Base-by-base conservation (phyloP, 2,329 filamentous ascomycete species). In the Hymenoscyphus linearis region DNA sequence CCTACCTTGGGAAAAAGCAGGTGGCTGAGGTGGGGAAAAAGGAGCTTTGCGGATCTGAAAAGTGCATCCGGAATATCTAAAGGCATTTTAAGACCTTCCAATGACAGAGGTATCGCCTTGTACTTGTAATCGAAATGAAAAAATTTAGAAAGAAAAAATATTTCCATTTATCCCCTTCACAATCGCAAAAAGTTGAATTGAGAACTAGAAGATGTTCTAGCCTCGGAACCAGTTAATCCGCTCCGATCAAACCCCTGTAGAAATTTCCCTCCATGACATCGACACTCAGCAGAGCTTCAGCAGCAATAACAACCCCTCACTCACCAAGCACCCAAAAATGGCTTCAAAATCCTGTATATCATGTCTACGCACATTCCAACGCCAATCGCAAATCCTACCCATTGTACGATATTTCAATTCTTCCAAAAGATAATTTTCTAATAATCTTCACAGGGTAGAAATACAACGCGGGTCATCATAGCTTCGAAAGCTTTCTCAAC, bases 271-370 rank as follows among this genome's bases (percentile, higher is more conserved):
- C 14, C 57, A 47, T 50, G 52, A 61, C 14, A 59, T 53, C 44
- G 40, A 22, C 40, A 47, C 40, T 60, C 57, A 16, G 74, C 76
- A 87, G 70, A 52, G 83, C 78, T 3, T 91, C 79, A 54, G 85
- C 74, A 1, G 78, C 76, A 18, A 18, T 0, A 85, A 69, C n/a
- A n/a, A 1, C 25, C 50, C 25, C 27, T 31, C 50, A 22, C 12
- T 44, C 9, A 35, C 14, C 27, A n/a, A n/a, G n/a, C n/a, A n/a
- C n/a, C n/a, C n/a, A 18, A 27, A 31, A 56, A 70, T 69, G 69
- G 62, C 65, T 37, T 69, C 67, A 4, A 71, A 68, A 61, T 56
- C 64, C 14, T 73, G 71, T 59, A 60, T 55, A 35, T 56, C 65
- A 59, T 73, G 72, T 64, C 65, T 73, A 44, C 66, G 71, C 54